Conservation (phyloP, 2,329 filamentous ascomycete genomes). For the Chaetothyriales sp. region DNA sequence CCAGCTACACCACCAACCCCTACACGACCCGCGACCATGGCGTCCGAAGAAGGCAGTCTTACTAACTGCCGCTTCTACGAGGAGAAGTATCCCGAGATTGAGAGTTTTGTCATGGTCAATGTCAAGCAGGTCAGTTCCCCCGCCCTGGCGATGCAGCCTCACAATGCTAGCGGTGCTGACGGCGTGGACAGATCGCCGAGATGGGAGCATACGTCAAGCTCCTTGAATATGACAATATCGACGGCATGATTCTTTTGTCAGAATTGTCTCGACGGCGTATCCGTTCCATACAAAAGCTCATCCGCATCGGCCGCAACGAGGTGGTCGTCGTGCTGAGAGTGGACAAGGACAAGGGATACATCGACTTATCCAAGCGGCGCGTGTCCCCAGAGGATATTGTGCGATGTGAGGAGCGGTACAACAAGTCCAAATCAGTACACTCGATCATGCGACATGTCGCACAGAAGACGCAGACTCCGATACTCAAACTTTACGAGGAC, state of each 20-base stretch:
- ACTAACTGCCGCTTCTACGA: constrained; percentile 96
- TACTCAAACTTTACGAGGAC: constrained; percentile 82
- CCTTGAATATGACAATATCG: constrained; percentile 98
- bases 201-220: constrained; percentile 99
- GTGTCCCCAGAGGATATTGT: constrained; percentile 95
- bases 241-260: constrained; percentile 98
- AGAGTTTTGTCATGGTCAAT: constrained; percentile 99
- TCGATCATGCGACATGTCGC: constrained; percentile 98
- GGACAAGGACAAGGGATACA: constrained; percentile 99
- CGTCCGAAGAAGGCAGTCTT: constrained; percentile 45
- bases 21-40: constrained; percentile 10
- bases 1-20: not conserved
- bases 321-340: constrained; percentile 97
- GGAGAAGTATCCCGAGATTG: constrained; percentile 95
- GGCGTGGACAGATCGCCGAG: constrained; percentile 63
- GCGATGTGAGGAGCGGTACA: constrained; percentile 98
- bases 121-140: constrained; percentile 67
- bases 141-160: not conserved
- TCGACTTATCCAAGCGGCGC: constrained; percentile 95
- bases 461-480: constrained; percentile 88
- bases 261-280: constrained; percentile 97
- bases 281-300: constrained; percentile 95
- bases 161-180: constrained; percentile 3
- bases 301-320: constrained; percentile 93
- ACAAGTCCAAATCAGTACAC: constrained; percentile 99